phyloP scores from a whole-genome alignment of 768 basidiomycete genomes.

The Kondoa malvinella region DNA sequence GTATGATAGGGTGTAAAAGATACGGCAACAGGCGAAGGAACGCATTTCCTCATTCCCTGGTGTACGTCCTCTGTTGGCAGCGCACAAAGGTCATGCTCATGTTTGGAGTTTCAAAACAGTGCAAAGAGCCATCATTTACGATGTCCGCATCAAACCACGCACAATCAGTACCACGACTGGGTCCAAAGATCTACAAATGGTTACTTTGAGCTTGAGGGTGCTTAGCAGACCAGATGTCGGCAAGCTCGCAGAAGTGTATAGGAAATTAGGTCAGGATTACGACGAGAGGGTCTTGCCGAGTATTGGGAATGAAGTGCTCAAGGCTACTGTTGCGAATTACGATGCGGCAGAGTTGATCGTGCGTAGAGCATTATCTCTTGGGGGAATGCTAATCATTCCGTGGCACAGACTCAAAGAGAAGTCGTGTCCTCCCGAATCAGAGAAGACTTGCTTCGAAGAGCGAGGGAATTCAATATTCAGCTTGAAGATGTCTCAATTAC shows the following conservation, averaged over 20 bases:
- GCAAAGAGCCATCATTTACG: conserved; percentile 88
- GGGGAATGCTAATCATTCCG: background rate
- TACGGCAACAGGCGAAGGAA: conserved; percentile 51
- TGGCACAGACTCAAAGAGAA: conserved; percentile 62
- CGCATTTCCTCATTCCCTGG: conserved; percentile 91
- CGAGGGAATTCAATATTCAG: conserved; percentile 86
- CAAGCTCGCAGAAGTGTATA: conserved; percentile 84
- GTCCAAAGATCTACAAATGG: conserved; percentile 94
- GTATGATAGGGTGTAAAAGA: conserved; percentile 24
- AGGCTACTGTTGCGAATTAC: conserved; percentile 95
- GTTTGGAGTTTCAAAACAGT: background rate
- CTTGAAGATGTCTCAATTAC: conserved; percentile 91
- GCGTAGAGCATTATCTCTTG: background rate
- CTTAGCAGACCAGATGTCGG: conserved; percentile 78
- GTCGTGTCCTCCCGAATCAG: conserved; percentile 86
- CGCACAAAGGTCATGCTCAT: conserved; percentile 6
- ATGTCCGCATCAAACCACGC: conserved; percentile 94
- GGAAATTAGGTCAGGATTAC: conserved; percentile 84
- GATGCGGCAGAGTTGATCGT: conserved; percentile 82
- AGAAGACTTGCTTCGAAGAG: conserved; percentile 76
- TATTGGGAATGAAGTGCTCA: conserved; percentile 93
- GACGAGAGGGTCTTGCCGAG: conserved; percentile 95
- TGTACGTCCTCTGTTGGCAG: conserved; percentile 34
- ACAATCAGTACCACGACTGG: conserved; percentile 98
- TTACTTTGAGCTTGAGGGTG: conserved; percentile 87